Base-by-base conservation (phyloP, 495 filamentous ascomycete genomes). In the Hyaloscypha variabilis region DNA sequence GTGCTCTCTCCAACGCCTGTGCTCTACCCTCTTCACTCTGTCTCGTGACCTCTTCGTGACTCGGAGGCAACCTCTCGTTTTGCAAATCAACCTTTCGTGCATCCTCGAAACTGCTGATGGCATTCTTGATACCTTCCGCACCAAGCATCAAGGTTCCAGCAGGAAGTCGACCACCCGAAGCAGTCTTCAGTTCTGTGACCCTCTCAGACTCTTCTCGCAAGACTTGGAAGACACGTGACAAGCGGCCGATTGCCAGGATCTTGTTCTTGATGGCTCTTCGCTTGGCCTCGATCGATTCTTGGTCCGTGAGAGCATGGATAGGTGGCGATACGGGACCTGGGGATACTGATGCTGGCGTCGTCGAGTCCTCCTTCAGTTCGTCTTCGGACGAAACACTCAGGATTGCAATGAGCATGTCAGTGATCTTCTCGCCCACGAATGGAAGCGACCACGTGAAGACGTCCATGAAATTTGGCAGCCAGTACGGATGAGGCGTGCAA, bases 381-480 rank as follows among this genome's bases (percentile, higher is more conserved):
- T 99, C 95, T 74, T 98, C 96, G 31, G 96, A 97, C 82, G 94
- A 97, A 62, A 91, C 97, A 79, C 96, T 97, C 69, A 99, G 85
- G 73, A 99, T 99, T 46, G 94, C 95, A 71, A 99, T 97, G 51
- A 99, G 87, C 95, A 99, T 99, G 72, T 99, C 95, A 31, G 95
- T 98, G 71, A 99, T 97, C 83, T 99, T 99, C 78, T 99, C 95
- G 67, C 95, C 96, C 51, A 99, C 95, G 79, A 99, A 99, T 1
- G 95, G 95, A 56, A 99, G 82, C 31, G 95, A 98, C 95, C 95
- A 99, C 49, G 95, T 99, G 77, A 99, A 97, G 58, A 99, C 95
- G 74, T 99, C 95, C 95, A 99, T 99, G 77, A 99, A 99, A 79
- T 99, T 99, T 53, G 95, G 95, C 39, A 99, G 86, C 95, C 95